Base-by-base conservation (phyloP, 2,329 filamentous ascomycete species). In the Ciborinia camelliae region DNA sequence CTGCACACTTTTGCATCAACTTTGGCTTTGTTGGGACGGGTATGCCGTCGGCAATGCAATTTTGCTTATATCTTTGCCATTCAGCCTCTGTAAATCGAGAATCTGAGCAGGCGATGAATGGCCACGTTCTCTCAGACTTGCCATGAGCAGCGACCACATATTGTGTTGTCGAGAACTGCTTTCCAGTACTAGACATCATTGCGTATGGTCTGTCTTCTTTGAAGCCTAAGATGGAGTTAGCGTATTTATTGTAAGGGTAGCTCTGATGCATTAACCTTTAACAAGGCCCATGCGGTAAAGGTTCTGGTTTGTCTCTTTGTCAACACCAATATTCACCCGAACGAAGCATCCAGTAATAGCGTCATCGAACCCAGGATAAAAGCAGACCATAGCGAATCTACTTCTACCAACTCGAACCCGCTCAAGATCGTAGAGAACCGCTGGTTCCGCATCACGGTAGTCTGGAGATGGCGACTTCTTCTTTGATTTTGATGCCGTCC, bases 81-180 rank as follows among this genome's bases (percentile, higher is more conserved):
- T 99, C 95, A 60, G 82, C 79, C 77, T 95, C 92, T n/a, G 90
- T 91, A 73, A 98, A 90, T 50, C 83, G 81, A 58, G 88, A 86
- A 75, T 97, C 93, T 0, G 95, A 98, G 74, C 94, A 93, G 68
- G 89, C 89, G 67, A 95, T 89, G 76, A 98, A 97, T 5, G 93
- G 92, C 79, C 92, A 97, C 43, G 93, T 87, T 75, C 89, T 90
- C 73, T 92, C 85, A 0, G 90, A 84, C 72, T 93, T 92, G 53
- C 95, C 95, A 74, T 96, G 90, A 9, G 91, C 87, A 50, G 91
- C 87, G 62, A 88, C 81, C 39, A 91, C 86, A 74, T 98, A 97
- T 75, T 93, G 89, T 67, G 96, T 92, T 0, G 92, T 96, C 39
- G 90, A 85, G 72, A 97, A 90, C 4, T 82, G 82, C 68, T 92